Evolutionary conservation across 306 rosid species (phyloP), one percentile per base, ranked within the genome.

Genomic region (Quercus suber): DNA sequence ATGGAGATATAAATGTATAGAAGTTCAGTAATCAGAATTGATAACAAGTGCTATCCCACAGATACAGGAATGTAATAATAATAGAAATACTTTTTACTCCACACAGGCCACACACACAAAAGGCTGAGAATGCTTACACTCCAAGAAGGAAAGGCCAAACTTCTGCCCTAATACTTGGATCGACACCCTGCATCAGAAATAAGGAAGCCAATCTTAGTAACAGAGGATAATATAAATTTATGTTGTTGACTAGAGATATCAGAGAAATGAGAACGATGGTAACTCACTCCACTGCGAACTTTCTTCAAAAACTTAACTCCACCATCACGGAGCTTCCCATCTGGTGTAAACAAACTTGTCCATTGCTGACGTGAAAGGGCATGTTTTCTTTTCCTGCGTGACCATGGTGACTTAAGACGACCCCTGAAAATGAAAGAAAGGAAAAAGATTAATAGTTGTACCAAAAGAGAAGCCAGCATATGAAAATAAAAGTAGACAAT

Each of bases 131-230:
- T 67, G 80, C 99, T 91, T 89, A 96, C 99, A 93, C 96, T 96
- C 99, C 99, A 69, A 96, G 94, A 43, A 96, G 97, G 83, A 91
- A 96, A 45, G 99, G 98, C 99, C 99, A 96, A 82, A 93, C 99
- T 82, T 93, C 98, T 30, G 94, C 86, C 75, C 98, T 88, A 58
- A 96, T 91, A 84, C 93, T 81, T 69, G 97, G 96, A 87, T 96
- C 97, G 80, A 93, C 92, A 73, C 98, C 99, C 99, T 96, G 84
- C 82, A 86, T 72, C 63, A 88, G 55, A 80, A 78, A 74, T 64
- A 43, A 55, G 79, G 12, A 71, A 41, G 45, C 45, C 45, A 41
- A 41, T 8, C 2, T 41, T 13, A 49, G 53, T 10, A 49, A 49
- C 53, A 49, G 53, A 49, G 17, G 17, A 76, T 96, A 94, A 37